Evolutionary conservation across 2,329 filamentous ascomycete species (phyloP), one percentile per base, ranked within the genome.

Genomic region (Verticillium nonalfalfae): DNA sequence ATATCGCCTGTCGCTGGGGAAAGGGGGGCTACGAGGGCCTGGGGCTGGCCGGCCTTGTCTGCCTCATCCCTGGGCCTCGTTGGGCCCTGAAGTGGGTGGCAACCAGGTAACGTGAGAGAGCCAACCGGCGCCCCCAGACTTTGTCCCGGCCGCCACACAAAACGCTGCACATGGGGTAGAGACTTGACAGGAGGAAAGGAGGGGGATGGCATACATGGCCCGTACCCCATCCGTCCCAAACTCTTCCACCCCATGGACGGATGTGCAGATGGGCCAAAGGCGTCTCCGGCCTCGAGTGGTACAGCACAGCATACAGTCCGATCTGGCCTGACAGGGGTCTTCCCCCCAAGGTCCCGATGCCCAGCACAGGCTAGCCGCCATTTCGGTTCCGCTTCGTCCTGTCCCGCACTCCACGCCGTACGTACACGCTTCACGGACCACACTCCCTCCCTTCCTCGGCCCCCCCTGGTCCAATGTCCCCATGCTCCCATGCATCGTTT

Each of bases 341-440:
- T 10, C 18, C 45, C 45, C 45, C 45, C 45, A n/a, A 56, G 57
- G 50, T 55, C 52, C 39, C 54, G 52, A 57, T 56, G 60, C 56
- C 55, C 26, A 18, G 59, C 55, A 55, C 55, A 57, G 56, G 34
- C 54, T 59, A 62, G 63, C 60, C 63, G 56, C 62, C 57, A 34
- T 64, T 60, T 62, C 59, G 60, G 57, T 61, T 58, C 59, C 59
- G 60, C 58, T 52, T 59, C 56, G 59, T 50, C 54, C 38, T 61
- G 59, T 61, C 40, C 59, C 57, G 61, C 58, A 54, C 59, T 54
- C 59, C 58, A 54, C 59, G 33, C 33, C 45, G 45, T 34, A 57
- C 31, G 55, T 26, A 26, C n/a, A 21, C 55, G 33, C 34, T 57
- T 36, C 55, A 38, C 35, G 33, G 55, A 35, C 34, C 55, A 57